phyloP scores from a whole-genome alignment of 805 yeast genomes.

The Jamesozyma lodderae region DNA sequence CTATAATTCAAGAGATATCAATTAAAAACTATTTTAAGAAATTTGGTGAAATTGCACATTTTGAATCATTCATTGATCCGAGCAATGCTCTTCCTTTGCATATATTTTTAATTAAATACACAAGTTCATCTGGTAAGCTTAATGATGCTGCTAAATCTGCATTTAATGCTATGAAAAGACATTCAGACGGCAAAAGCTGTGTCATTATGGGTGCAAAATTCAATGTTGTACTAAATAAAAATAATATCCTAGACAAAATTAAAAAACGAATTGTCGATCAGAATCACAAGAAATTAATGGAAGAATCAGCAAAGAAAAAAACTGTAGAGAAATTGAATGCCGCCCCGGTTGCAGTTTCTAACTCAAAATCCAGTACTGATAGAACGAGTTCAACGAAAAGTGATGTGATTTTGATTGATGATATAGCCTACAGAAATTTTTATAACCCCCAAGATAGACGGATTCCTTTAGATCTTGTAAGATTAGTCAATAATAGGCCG shows the following conservation, averaged over 20 bases:
- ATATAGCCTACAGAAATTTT: conserved; percentile 8
- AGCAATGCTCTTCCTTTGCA: conserved; percentile 73
- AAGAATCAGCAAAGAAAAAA: conserved; percentile 5
- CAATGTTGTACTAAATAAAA: conserved; percentile 43
- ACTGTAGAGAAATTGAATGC: no score
- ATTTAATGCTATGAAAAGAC: conserved; percentile 34
- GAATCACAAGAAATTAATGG: conserved; percentile 23
- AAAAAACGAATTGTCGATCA: conserved; percentile 26
- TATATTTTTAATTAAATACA: conserved; percentile 53
- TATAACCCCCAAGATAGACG: conserved; percentile 8
- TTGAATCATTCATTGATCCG: conserved; percentile 59
- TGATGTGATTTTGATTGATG: background rate
- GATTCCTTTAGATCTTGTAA: conserved; percentile 42
- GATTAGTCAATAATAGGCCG: conserved; percentile 47
- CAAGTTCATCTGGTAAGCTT: conserved; percentile 43
- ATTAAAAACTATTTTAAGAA: conserved; percentile 45
- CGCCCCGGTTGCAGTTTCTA: no score
- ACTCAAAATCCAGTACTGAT: no score
- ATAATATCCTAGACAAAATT: conserved; percentile 32
- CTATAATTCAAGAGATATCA: conserved; percentile 15
- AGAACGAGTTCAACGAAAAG: no score
- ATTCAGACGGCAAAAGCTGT: conserved; percentile 34
- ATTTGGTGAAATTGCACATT: conserved; percentile 55
- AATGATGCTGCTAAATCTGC: conserved; percentile 43
- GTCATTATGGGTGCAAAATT: conserved; percentile 44